A percentile compares a stretch with the other conserved stretches of the same genome.
These are phyloP conservation scores for Acorus calamus DNA, from an alignment of 106 monocot species.

Conservation along the genomic window DNA sequence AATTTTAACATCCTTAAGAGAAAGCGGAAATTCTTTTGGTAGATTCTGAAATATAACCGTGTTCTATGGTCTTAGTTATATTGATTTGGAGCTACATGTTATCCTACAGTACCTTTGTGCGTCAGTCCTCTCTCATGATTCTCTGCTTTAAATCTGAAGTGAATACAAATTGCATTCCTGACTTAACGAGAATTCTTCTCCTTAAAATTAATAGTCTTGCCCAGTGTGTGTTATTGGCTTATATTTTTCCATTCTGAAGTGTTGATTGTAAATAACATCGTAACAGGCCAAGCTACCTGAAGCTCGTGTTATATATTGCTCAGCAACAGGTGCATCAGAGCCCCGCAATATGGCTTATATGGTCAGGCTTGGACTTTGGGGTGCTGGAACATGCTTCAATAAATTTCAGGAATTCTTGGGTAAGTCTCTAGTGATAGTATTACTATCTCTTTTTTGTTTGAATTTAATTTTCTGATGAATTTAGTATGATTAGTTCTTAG, in stretches of 20 bases:
- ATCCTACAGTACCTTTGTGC: too few relatives aligned
- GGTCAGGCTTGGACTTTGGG: constrained; percentile 99
- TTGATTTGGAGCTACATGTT: too few relatives aligned
- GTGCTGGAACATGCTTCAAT: constrained; percentile 72
- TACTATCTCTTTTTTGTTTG: background rate
- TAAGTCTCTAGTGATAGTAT: constrained; percentile 18
- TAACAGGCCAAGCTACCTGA: constrained; percentile 68
- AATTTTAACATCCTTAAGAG: too few relatives aligned
- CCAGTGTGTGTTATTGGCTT: too few relatives aligned
- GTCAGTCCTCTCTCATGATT: too few relatives aligned
- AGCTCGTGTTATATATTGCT: constrained; percentile 93
- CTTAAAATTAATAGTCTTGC: too few relatives aligned
- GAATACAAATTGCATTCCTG: too few relatives aligned
- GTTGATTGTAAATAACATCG: constrained; percentile 2
- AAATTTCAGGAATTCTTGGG: constrained; percentile 81
- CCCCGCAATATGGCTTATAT: constrained; percentile 97
- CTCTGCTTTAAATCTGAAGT: too few relatives aligned
- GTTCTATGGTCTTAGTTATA: too few relatives aligned
- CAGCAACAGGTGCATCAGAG: constrained; percentile 99
- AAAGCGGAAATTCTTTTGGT: too few relatives aligned
- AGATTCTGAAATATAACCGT: too few relatives aligned
- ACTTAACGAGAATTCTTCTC: too few relatives aligned
- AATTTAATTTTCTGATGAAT: background rate
- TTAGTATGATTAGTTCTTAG: background rate
- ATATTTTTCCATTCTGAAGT: background rate